Evolutionary conservation across 208 protist genomes (phyloP).

Genomic region (Strigomonas culicis): DNA sequence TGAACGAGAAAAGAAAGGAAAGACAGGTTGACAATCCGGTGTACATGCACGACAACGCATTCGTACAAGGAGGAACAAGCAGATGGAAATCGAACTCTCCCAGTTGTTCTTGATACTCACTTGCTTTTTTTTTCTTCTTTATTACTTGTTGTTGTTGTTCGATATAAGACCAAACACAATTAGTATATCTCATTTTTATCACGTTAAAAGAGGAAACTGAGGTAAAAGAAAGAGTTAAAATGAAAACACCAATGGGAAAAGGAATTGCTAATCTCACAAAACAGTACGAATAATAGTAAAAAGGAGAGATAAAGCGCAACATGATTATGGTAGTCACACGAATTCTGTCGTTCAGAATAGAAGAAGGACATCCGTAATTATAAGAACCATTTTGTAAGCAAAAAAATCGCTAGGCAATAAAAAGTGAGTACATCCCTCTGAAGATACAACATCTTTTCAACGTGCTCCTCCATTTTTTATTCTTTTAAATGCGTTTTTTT

Average conservation of each 20-base stretch:
- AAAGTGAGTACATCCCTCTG: background rate
- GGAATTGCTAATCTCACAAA: background rate
- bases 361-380: no score
- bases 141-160: background rate
- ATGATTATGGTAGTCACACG: no score
- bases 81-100: background rate
- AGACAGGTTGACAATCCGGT: no score
- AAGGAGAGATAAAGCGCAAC: background rate
- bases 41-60: no score
- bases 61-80: no score
- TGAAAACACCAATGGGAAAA: background rate
- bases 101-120: background rate
- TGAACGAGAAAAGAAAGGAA: background rate
- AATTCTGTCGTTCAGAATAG: no score
- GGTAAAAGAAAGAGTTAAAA: slow-evolving; percentile 8
- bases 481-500: background rate
- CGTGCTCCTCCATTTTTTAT: no score
- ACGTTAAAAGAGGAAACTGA: background rate
- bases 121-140: slow-evolving; percentile 7
- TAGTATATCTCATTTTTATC: background rate
- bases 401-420: no score
- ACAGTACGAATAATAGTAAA: slow-evolving; percentile 1
- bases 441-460: no score
- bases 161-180: background rate
- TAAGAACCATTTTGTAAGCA: no score